Evolutionary conservation across 1,284 basidiomycete genomes (phyloP).

Genomic region (Inonotus obliquus): DNA sequence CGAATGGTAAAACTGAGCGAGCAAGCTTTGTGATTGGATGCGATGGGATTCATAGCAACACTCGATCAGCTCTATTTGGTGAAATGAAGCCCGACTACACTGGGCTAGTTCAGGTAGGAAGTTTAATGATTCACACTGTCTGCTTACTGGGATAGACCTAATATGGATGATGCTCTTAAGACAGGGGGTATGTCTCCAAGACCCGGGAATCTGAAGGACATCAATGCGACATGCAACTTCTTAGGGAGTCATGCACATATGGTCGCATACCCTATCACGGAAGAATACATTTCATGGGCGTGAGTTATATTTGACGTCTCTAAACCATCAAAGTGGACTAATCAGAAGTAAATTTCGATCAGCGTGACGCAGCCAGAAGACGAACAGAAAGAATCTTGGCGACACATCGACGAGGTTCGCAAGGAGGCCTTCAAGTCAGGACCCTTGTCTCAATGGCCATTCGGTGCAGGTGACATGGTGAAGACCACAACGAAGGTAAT

Average conservation of each 20-base stretch:
- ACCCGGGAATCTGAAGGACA: slow-evolving; percentile 22
- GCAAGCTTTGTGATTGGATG: slow-evolving; percentile 42
- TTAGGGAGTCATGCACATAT: slow-evolving; percentile 37
- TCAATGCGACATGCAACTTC: slow-evolving; percentile 30
- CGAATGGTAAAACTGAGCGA: slow-evolving; percentile 33
- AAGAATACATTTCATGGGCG: slow-evolving; percentile 36
- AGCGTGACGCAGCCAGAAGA: slow-evolving; percentile 36
- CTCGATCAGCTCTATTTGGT: slow-evolving; percentile 38
- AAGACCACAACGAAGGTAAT: slow-evolving; percentile 32
- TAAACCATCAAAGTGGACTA: background rate
- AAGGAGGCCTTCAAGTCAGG: slow-evolving; percentile 31
- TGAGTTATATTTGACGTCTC: slow-evolving; percentile 24
- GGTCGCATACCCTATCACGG: slow-evolving; percentile 35
- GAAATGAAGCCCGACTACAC: slow-evolving; percentile 35
- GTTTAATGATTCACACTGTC: background rate
- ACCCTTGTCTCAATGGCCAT: slow-evolving; percentile 31
- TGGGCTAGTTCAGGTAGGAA: slow-evolving; percentile 37
- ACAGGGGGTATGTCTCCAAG: slow-evolving; percentile 34
- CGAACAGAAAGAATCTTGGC: slow-evolving; percentile 42
- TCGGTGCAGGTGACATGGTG: slow-evolving; percentile 35
- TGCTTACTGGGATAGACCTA: background rate
- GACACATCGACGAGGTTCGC: slow-evolving; percentile 30
- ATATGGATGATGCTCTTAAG: slow-evolving; percentile 19
- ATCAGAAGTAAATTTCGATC: background rate
- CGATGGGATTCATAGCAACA: slow-evolving; percentile 43